These are phyloP conservation scores for Termitomyces titanicus DNA, from an alignment of 768 basidiomycete species.

Conservation along the genomic window DNA sequence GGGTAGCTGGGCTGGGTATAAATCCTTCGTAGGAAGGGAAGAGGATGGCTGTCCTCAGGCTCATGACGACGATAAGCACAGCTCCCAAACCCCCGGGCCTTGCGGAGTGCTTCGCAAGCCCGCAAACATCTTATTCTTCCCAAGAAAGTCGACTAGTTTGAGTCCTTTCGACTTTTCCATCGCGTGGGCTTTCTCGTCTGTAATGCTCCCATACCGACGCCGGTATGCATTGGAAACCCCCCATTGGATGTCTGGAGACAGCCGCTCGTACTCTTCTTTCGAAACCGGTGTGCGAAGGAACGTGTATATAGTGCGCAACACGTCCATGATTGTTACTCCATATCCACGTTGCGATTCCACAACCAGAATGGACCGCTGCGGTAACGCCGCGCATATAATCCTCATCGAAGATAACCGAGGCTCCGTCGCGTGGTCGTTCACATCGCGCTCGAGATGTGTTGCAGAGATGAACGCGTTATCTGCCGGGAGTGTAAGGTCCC, in stretches of 20 bases:
- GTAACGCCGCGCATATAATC: slow-evolving; percentile 27
- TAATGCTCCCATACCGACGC: slow-evolving; percentile 32
- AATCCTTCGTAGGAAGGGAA: neutral
- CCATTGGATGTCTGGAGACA: slow-evolving; percentile 27
- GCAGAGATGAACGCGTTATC: slow-evolving; percentile 7
- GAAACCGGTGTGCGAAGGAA: slow-evolving; percentile 38
- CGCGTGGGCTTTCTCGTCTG: slow-evolving; percentile 25
- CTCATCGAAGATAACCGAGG: slow-evolving; percentile 30
- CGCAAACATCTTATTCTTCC: slow-evolving; percentile 33
- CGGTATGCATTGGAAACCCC: slow-evolving; percentile 41
- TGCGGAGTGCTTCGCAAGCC: slow-evolving; percentile 34
- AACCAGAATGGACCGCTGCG: slow-evolving; percentile 31
- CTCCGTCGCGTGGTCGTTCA: slow-evolving; percentile 29
- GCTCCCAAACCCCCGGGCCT: slow-evolving; percentile 34
- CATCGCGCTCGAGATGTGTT: slow-evolving; percentile 19
- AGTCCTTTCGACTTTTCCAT: slow-evolving; percentile 44
- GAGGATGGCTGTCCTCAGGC: neutral
- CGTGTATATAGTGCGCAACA: slow-evolving; percentile 42
- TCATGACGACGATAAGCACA: slow-evolving; percentile 19
- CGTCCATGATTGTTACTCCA: slow-evolving; percentile 37
- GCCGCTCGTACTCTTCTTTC: slow-evolving; percentile 33
- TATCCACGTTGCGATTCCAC: slow-evolving; percentile 15
- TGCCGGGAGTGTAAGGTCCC: slow-evolving; percentile 13
- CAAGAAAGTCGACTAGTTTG: slow-evolving; percentile 54
- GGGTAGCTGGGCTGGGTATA: slow-evolving; percentile 12